Evolutionary conservation across 2,329 filamentous ascomycete species (phyloP), one percentile per base, ranked within the genome.

Genomic region (Penicillium sp.): DNA sequence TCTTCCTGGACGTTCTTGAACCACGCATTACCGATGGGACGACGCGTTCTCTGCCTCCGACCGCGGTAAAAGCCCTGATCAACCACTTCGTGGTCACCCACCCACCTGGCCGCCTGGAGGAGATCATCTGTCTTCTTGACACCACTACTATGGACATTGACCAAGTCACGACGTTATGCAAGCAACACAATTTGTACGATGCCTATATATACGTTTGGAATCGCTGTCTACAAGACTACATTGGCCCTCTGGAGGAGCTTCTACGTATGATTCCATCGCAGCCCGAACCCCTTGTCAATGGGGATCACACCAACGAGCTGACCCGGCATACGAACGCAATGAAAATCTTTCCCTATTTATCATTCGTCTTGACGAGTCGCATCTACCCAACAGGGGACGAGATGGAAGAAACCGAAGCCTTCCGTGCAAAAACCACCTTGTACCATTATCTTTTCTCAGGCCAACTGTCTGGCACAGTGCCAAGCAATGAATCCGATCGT

Each of bases 171-270:
- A 84, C 84, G 13, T 80, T 99, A 24, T 99, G 95, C 81, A 96
- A 95, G 73, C 89, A 93, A 70, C 88, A 98, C 72, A 86, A 89
- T 63, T 83, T 99, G 4, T 99, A 97, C 70, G 96, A 99, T 74
- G 96, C 95, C 2, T 84, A 97, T 55, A 92, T 96, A 44, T 97
- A 98, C 71, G 90, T 99, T 54, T 99, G 95, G 95, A 98, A 96
- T 59, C 89, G 91, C 73, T 92, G 91, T 3, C 79, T 99, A 27
- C 80, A 82, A 60, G 96, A 99, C 73, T 97, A 96, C 68, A 87
- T 97, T 60, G 96, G 93, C 1, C 93, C 95, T 1, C 80, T 98
- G 55, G 88, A 91, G 64, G 92, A 97, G 59, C 83, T 99, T 2
- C 79, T 97, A 24, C 70, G 80, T 54, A 75, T 79, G 47, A 70